Evolutionary conservation across 495 filamentous ascomycete genomes (phyloP), one percentile per base, ranked within the genome.

Genomic region (Astrothelium macrocarpum): DNA sequence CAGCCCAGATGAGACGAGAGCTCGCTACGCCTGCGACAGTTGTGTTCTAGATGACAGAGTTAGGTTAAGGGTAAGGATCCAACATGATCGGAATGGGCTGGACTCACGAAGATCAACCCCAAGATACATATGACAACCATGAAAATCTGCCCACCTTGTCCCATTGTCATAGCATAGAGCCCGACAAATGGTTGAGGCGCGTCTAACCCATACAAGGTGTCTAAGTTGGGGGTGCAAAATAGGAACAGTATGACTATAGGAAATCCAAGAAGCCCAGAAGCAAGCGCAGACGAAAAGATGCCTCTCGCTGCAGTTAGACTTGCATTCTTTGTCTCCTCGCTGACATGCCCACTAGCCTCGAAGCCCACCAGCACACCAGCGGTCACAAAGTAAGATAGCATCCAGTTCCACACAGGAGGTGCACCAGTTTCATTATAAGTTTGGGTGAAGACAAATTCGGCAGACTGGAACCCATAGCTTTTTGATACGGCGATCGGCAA

Each of bases 311-410:
- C 81, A 56, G 76, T 79, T 7, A 82, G 36, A 20, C 76, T 80
- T 7, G 81, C 81, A 66, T 83, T 78, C 72, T 82, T 81, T 4
- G 81, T 84, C 66, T 84, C 81, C 65, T 84, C 81, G 0, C 79
- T 79, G 61, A 83, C 78, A 65, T 83, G 81, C 20, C 80, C 81
- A 16, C 78, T 78, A 10, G 81, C 81, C 68, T 84, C 81, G 59
- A 82, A 84, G 46, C 81, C 81, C 56, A 84, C 82, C 64, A 84
- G 67, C 61, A 84, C 80, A 63, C 81, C 81, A n/a, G 81, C 81
- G 11, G 81, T 84, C 25, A 80, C 81, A 53, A 82, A 76, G 69
- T 81, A 84, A 26, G 79, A 81, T 34, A 84, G 74, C 77, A 80
- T 82, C 81, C 81, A 84, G 69, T 84, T 84, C 81, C 81, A 84